Percentiles rank a stretch among this genome's conserved stretches.
phyloP scores from a whole-genome alignment of 306 rosid species.

The Fragaria ananassa region DNA sequence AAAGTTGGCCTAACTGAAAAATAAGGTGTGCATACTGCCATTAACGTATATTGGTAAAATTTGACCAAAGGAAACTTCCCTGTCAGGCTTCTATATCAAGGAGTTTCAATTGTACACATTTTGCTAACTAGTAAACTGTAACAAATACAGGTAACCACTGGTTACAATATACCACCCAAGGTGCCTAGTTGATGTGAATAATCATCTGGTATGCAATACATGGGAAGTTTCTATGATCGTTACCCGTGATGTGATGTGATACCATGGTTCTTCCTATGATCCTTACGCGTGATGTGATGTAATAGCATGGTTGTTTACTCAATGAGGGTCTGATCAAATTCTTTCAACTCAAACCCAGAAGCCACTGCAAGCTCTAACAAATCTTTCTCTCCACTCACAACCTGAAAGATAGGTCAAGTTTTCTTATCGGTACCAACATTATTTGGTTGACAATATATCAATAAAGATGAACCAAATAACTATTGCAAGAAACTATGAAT shows the following conservation, averaged over 20 bases:
- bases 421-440: not conserved
- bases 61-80: not conserved
- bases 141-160: not conserved
- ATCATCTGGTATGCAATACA: not conserved
- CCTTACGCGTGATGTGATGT: constrained; percentile 14
- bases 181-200: no score
- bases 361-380: constrained; percentile 58
- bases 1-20: not conserved
- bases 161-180: not conserved
- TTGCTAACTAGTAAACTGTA: no score
- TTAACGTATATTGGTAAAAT: not conserved
- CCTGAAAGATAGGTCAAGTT: constrained; percentile 29
- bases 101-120: not conserved
- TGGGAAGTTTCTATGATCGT: constrained; percentile 14
- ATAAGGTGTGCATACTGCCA: not conserved
- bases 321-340: constrained; percentile 40
- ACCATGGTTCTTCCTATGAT: no score
- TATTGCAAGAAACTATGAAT: not conserved
- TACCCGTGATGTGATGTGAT: no score
- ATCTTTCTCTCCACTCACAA: constrained; percentile 64
- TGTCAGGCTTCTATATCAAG: not conserved
- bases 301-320: constrained; percentile 1
- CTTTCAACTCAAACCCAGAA: constrained; percentile 45
- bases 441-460: no score
- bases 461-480: not conserved